These are phyloP conservation scores for Myxozyma kluyveri DNA, from an alignment of 805 yeast species.

Conservation along the genomic window DNA sequence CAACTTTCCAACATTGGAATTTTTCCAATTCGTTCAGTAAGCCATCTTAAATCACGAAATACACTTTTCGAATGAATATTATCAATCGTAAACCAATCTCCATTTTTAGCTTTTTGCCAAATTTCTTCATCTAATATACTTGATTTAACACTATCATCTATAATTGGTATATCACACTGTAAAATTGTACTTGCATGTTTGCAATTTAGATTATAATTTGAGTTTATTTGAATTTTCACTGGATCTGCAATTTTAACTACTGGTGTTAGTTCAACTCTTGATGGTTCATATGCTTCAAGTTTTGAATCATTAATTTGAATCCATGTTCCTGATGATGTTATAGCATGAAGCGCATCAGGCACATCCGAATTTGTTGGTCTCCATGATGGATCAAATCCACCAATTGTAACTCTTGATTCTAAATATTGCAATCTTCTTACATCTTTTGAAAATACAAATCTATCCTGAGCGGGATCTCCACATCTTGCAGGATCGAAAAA, in stretches of 20 bases:
- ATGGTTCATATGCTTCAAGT: constrained; percentile 4
- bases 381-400: constrained; percentile 11
- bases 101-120: constrained; percentile 11
- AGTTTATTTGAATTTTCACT: background rate
- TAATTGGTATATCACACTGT: constrained; percentile 2
- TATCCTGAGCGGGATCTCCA: constrained; percentile 7
- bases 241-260: background rate
- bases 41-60: constrained; percentile 11
- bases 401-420: constrained; percentile 10
- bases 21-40: constrained; percentile 13
- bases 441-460: constrained; percentile 5
- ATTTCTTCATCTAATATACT: constrained; percentile 10
- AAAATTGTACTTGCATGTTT: constrained; percentile 1
- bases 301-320: background rate
- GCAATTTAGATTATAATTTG: background rate
- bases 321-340: constrained; percentile 2
- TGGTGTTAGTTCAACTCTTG: background rate
- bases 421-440: constrained; percentile 7
- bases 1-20: background rate
- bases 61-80: constrained; percentile 6
- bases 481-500: constrained; percentile 14
- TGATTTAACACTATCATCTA: background rate
- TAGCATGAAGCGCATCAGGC: background rate
- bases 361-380: constrained; percentile 3
- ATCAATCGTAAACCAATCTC: constrained; percentile 8